Evolutionary conservation across 352 stramenopile species (phyloP).

Genomic region (Phytopythium kandeliae): DNA sequence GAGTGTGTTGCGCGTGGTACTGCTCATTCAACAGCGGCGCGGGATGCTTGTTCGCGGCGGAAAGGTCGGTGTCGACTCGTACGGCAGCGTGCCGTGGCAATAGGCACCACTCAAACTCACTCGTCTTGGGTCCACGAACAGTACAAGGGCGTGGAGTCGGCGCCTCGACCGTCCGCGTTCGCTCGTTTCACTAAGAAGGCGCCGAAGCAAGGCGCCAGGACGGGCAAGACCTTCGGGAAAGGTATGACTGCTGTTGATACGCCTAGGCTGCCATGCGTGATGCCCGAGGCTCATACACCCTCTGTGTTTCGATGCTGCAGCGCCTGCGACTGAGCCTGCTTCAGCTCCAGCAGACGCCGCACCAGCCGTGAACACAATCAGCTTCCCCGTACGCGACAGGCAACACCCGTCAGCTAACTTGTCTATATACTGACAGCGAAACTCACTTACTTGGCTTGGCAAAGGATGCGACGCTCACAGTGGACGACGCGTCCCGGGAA

Average conservation of each 20-base stretch:
- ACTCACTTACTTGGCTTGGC: not conserved
- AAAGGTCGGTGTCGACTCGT: slow-evolving; percentile 25
- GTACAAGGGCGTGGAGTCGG: slow-evolving; percentile 53
- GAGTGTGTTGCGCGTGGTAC: slow-evolving; percentile 52
- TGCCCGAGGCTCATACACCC: not conserved
- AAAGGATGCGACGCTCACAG: slow-evolving; percentile 43
- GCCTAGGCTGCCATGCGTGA: slow-evolving; percentile 10
- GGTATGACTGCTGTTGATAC: slow-evolving; percentile 16
- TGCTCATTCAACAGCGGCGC: slow-evolving; percentile 56
- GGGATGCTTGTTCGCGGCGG: slow-evolving; percentile 50
- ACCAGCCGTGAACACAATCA: slow-evolving; percentile 33
- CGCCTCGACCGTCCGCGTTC: slow-evolving; percentile 41
- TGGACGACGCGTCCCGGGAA: slow-evolving; percentile 27
- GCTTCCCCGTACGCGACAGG: slow-evolving; percentile 35
- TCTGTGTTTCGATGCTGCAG: slow-evolving; percentile 3
- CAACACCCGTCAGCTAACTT: not conserved
- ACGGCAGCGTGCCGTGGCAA: not conserved
- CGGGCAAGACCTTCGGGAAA: slow-evolving; percentile 64
- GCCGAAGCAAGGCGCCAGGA: slow-evolving; percentile 55
- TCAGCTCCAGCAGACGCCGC: slow-evolving; percentile 12
- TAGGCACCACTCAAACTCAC: not conserved
- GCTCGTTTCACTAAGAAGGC: slow-evolving; percentile 47
- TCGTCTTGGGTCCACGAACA: slow-evolving; percentile 6
- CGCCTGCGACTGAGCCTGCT: slow-evolving; percentile 18
- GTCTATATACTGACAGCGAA: not conserved